phyloP scores from a whole-genome alignment of 2,329 filamentous ascomycete genomes.

The Tolypocladium tropicale region DNA sequence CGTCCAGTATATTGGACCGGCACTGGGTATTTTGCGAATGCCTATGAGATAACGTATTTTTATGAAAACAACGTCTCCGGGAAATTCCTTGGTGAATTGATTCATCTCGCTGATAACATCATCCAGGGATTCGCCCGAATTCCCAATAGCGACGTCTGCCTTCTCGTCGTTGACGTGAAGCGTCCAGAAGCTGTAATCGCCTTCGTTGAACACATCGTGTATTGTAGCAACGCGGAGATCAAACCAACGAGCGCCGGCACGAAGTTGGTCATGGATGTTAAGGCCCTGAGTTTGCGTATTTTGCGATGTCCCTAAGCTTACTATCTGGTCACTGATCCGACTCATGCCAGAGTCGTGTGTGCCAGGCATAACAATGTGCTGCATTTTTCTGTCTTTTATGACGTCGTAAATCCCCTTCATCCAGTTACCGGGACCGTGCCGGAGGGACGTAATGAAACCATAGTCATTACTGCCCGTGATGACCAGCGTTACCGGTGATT shows the following conservation, averaged over 20 bases:
- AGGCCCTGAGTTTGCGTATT: slow-evolving; percentile 36
- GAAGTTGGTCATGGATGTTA: slow-evolving; percentile 32
- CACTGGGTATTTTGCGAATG: slow-evolving; percentile 22
- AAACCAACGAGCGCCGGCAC: slow-evolving; percentile 34
- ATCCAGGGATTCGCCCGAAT: slow-evolving; percentile 31
- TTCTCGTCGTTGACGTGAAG: slow-evolving; percentile 28
- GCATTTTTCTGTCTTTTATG: slow-evolving; percentile 27
- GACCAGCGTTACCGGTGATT: slow-evolving; percentile 20
- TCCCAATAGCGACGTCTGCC: slow-evolving; percentile 27
- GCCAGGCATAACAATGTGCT: slow-evolving; percentile 36
- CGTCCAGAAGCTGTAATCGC: slow-evolving; percentile 24
- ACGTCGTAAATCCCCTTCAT: slow-evolving; percentile 20
- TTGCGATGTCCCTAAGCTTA: slow-evolving; percentile 20
- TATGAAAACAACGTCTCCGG: slow-evolving; percentile 34
- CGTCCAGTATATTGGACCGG: slow-evolving; percentile 20
- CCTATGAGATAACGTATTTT: slow-evolving; percentile 31
- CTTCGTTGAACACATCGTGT: slow-evolving; percentile 4
- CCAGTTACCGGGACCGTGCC: slow-evolving; percentile 18
- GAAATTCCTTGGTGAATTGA: slow-evolving; percentile 30
- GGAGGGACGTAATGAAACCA: slow-evolving; percentile 19
- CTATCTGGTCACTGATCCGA: slow-evolving; percentile 22
- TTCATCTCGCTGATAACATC: slow-evolving; percentile 34
- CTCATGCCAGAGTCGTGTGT: slow-evolving; percentile 40
- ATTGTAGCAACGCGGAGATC: slow-evolving; percentile 31
- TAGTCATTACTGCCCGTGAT: slow-evolving; percentile 18